Conservation (phyloP, 345 rosid genomes). For the Eutrema japonicum region DNA sequence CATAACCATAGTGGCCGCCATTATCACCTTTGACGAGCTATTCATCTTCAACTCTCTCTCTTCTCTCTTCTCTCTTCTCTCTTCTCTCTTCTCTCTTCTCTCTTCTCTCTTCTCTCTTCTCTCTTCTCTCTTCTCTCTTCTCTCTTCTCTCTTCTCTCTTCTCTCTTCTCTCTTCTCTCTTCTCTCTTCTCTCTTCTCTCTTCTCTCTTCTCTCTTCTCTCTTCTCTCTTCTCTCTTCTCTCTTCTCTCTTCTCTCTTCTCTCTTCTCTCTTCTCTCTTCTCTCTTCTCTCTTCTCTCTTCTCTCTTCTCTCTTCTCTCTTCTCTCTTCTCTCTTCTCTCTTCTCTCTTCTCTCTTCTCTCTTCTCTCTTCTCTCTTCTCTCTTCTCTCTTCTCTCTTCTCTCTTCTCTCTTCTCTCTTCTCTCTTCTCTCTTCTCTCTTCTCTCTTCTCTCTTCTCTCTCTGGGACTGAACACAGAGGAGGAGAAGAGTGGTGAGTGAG, state of each 20-base stretch:
- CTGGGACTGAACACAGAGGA: conserved; percentile 13
- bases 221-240: not conserved
- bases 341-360: not conserved
- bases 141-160: conserved; percentile 8
- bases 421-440: conserved; percentile 10
- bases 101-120: not conserved
- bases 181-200: not conserved
- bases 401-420: not conserved
- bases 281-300: conserved; percentile 8
- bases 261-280: not conserved
- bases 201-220: not conserved
- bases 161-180: not conserved
- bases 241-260: not conserved
- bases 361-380: not conserved
- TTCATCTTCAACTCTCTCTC: conserved; percentile 53
- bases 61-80: not conserved
- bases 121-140: not conserved
- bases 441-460: not conserved
- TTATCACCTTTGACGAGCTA: conserved; percentile 74
- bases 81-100: not conserved
- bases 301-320: not conserved
- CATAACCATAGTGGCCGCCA: conserved; percentile 88
- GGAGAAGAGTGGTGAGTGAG: not conserved
- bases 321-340: not conserved
- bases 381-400: not conserved